These are phyloP conservation scores for Cyclotella kingstonii DNA, from an alignment of 108 stramenopile species.

Conservation along the genomic window DNA sequence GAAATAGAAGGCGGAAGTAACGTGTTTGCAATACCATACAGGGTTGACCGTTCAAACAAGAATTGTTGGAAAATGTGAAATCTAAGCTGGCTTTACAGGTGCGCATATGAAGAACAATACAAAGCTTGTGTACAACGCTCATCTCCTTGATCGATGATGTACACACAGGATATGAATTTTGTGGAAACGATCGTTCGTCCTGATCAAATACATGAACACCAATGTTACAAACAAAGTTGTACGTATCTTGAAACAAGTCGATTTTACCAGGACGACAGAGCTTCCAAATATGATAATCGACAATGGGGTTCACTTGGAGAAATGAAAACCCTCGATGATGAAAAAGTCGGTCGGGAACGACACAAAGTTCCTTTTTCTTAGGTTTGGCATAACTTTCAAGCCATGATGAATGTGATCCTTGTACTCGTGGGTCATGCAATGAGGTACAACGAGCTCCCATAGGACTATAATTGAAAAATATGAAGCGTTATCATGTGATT, in stretches of 20 bases:
- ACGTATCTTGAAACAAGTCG: conserved; percentile 2
- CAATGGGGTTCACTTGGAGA: conserved; percentile 10
- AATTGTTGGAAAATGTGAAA: conserved; percentile 6
- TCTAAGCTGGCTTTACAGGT: not conserved
- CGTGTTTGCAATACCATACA: conserved; percentile 26
- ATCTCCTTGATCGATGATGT: too few relatives aligned
- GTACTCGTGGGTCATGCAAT: conserved; percentile 22
- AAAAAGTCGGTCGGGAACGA: conserved; percentile 15
- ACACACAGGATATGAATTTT: too few relatives aligned
- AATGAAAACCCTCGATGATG: conserved; percentile 6
- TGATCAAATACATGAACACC: conserved; percentile 1
- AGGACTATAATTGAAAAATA: conserved; percentile 21
- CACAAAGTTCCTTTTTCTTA: not conserved
- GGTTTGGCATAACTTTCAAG: conserved; percentile 12
- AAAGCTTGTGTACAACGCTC: not conserved
- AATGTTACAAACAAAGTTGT: conserved; percentile 15
- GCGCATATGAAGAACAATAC: conserved; percentile 8
- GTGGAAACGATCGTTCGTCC: too few relatives aligned
- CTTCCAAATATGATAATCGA: conserved; percentile 15
- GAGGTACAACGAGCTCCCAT: conserved; percentile 11
- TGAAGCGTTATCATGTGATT: not conserved
- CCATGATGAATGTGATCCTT: not conserved
- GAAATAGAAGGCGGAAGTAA: conserved; percentile 9
- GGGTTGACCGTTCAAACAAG: conserved; percentile 14
- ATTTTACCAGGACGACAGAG: conserved; percentile 2